phyloP scores from a whole-genome alignment of 2,329 filamentous ascomycete species.

The Elsinoe fawcettii region DNA sequence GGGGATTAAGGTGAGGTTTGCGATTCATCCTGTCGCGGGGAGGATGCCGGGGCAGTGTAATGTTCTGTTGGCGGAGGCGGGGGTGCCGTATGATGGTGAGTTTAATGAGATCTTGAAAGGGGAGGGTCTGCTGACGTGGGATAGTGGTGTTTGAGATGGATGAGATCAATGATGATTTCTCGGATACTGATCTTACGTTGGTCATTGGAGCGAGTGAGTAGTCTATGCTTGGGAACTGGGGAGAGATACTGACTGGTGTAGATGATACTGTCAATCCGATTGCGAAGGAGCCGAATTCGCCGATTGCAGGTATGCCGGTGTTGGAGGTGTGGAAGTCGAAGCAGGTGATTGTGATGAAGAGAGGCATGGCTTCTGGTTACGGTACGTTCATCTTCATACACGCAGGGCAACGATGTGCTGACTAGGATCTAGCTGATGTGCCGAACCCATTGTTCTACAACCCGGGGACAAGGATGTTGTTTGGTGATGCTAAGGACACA shows the following conservation, averaged over 20 bases:
- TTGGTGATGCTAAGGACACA: slow-evolving; percentile 72
- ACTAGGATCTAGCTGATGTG: slow-evolving; percentile 59
- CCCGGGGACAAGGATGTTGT: slow-evolving; percentile 83
- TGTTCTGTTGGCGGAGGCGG: slow-evolving; percentile 78
- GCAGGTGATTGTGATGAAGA: slow-evolving; percentile 88
- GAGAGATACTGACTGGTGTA: neutral
- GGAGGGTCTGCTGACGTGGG: slow-evolving; percentile 21
- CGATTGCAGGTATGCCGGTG: slow-evolving; percentile 89
- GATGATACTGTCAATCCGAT: slow-evolving; percentile 88
- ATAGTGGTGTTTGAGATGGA: slow-evolving; percentile 81
- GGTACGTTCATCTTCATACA: slow-evolving; percentile 40
- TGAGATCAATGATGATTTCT: slow-evolving; percentile 89
- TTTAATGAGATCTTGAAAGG: neutral
- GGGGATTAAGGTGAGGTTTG: slow-evolving; percentile 76
- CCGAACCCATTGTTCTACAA: slow-evolving; percentile 92
- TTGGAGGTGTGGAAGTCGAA: slow-evolving; percentile 91
- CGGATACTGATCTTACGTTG: slow-evolving; percentile 74
- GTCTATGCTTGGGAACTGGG: neutral
- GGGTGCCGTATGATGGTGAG: slow-evolving; percentile 69
- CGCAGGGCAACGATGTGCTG: slow-evolving; percentile 4
- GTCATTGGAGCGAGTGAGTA: slow-evolving; percentile 67
- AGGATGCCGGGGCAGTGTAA: slow-evolving; percentile 94
- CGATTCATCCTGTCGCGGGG: slow-evolving; percentile 82
- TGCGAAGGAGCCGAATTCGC: slow-evolving; percentile 59
- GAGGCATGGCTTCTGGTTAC: slow-evolving; percentile 81